Evolutionary conservation across 768 basidiomycete genomes (phyloP).

Genomic region (Amanita inopinata): DNA sequence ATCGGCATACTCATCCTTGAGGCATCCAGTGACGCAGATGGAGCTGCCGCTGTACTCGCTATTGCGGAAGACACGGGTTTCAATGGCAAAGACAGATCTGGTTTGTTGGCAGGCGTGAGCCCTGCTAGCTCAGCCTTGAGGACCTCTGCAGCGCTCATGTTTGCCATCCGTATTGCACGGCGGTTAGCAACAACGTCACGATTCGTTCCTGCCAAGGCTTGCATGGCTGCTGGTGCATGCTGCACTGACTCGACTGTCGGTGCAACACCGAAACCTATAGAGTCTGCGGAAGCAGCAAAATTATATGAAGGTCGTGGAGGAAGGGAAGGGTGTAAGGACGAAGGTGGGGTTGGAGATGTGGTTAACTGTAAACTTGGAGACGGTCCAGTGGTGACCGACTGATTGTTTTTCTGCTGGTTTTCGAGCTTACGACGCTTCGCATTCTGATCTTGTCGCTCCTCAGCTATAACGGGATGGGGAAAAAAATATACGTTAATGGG

Average conservation of each 20-base stretch:
- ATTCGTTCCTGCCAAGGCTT: conserved; percentile 80
- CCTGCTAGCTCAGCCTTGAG: conserved; percentile 84
- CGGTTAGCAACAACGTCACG: conserved; percentile 85
- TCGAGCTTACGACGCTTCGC: conserved; percentile 78
- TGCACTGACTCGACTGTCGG: conserved; percentile 48
- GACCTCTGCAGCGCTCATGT: conserved; percentile 91
- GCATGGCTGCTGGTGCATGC: conserved; percentile 50
- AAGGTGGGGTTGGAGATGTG: conserved; percentile 32
- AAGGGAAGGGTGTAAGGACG: conserved; percentile 44
- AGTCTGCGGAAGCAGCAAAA: conserved; percentile 70
- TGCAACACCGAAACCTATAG: conserved; percentile 63
- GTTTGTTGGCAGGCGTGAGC: conserved; percentile 34
- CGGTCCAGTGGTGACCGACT: conserved; percentile 31
- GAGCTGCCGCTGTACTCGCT: conserved; percentile 15
- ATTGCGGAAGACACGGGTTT: conserved; percentile 23
- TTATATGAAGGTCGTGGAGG: conserved; percentile 56
- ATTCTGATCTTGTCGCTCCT: conserved; percentile 89
- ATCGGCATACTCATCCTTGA: conserved; percentile 17
- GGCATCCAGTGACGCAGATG: conserved; percentile 22
- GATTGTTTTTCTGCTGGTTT: conserved; percentile 31
- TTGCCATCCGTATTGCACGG: conserved; percentile 87
- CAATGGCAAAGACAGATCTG: conserved; percentile 27
- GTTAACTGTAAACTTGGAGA: conserved; percentile 40
- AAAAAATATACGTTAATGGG: conserved; percentile 18
- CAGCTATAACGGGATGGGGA: conserved; percentile 51